phyloP scores from a whole-genome alignment of 768 basidiomycete genomes.

The Lactifluus hygrophoroides region DNA sequence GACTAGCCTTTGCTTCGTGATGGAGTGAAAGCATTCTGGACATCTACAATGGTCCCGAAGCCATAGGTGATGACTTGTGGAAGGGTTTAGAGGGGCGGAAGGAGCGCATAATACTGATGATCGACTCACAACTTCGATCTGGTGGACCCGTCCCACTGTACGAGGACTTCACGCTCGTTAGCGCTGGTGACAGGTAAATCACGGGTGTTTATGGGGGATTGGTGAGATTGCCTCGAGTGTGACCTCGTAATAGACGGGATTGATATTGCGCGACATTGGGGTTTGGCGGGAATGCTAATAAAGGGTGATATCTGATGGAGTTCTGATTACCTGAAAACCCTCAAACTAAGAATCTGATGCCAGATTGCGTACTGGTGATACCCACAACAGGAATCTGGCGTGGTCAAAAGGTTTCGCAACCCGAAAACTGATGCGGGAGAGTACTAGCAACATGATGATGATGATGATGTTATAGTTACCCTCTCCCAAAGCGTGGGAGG shows the following conservation, averaged over 20 bases:
- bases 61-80: constrained; percentile 78
- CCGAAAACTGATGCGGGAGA: not conserved
- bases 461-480: too few species aligned
- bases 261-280: not conserved
- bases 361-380: not conserved
- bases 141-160: constrained; percentile 63
- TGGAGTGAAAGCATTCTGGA: constrained; percentile 72
- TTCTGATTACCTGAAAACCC: not conserved
- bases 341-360: not conserved
- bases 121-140: constrained; percentile 74
- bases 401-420: not conserved
- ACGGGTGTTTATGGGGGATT: not conserved
- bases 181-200: constrained; percentile 33
- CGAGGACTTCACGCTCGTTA: constrained; percentile 51
- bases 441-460: not conserved
- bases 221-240: not conserved
- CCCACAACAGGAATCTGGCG: not conserved
- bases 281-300: not conserved
- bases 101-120: not conserved
- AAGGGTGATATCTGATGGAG: not conserved
- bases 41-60: constrained; percentile 91
- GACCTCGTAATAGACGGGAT: not conserved
- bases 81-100: not conserved
- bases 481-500: too few species aligned
- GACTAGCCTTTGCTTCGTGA: constrained; percentile 85